Conservation (phyloP, 345 rosid genomes). For the Eucalyptus sp. region DNA sequence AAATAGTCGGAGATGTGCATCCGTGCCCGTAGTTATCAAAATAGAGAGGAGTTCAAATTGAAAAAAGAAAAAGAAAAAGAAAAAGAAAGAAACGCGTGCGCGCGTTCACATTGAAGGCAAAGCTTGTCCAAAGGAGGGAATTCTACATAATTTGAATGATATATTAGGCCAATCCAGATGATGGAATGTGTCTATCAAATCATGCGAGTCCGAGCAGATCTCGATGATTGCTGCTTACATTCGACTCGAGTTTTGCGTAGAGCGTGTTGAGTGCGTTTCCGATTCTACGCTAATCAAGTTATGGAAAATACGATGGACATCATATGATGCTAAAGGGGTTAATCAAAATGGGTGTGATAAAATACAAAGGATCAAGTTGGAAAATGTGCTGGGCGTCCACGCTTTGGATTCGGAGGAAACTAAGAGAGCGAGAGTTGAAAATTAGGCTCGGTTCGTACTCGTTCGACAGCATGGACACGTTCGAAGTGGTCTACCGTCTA, state of each 20-base stretch:
- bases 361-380: no score
- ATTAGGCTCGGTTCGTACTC: neutral
- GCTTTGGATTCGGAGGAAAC: no score
- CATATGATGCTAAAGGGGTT: no score
- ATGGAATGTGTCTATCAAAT: neutral
- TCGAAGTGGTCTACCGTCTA: accelerated
- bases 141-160: accelerated
- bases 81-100: accelerated
- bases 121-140: neutral
- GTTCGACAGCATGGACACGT: accelerated
- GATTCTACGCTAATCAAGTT: neutral
- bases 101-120: neutral
- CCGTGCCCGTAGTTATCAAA: accelerated
- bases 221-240: neutral
- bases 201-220: neutral
- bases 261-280: accelerated
- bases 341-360: no score
- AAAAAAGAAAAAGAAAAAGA: no score
- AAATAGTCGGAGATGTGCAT: neutral
- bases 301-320: no score
- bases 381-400: no score
- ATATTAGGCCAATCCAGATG: no score
- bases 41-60: no score
- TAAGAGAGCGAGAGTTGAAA: neutral
- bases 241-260: neutral